These are phyloP conservation scores for Fusarium scirpi DNA, from an alignment of 2,329 filamentous ascomycete genomes.

Conservation along the genomic window DNA sequence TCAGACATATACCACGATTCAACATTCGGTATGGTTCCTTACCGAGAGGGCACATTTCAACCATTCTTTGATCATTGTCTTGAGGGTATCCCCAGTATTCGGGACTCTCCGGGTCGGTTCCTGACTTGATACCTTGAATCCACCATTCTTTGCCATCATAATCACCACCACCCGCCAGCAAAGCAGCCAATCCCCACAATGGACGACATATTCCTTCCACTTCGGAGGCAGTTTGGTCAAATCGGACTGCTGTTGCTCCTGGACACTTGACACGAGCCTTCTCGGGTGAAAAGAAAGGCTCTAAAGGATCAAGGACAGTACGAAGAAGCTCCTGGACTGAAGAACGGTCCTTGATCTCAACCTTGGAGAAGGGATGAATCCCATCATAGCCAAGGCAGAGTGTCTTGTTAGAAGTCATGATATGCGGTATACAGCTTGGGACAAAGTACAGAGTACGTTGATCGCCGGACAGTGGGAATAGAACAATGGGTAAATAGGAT, in stretches of 20 bases:
- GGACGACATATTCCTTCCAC: slow-evolving; percentile 82
- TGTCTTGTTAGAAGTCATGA: slow-evolving; percentile 38
- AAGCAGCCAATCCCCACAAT: slow-evolving; percentile 78
- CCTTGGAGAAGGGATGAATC: slow-evolving; percentile 67
- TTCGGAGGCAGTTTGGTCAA: slow-evolving; percentile 81
- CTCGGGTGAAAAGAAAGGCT: slow-evolving; percentile 76
- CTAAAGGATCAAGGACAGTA: slow-evolving; percentile 76
- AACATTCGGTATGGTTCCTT: slow-evolving; percentile 8
- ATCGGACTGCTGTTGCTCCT: slow-evolving; percentile 78
- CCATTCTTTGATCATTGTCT: slow-evolving; percentile 85
- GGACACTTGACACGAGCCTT: slow-evolving; percentile 74
- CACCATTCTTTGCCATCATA: slow-evolving; percentile 72
- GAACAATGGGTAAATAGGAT: neutral
- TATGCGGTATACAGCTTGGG: neutral
- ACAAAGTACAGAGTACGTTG: neutral
- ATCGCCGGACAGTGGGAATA: neutral
- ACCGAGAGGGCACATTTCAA: slow-evolving; percentile 84
- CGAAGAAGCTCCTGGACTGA: slow-evolving; percentile 72
- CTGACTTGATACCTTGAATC: slow-evolving; percentile 76
- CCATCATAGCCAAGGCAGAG: slow-evolving; percentile 62
- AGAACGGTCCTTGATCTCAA: slow-evolving; percentile 62
- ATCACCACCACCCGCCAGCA: slow-evolving; percentile 75
- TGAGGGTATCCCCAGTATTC: slow-evolving; percentile 84
- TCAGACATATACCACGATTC: slow-evolving; percentile 2
- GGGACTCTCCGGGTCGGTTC: slow-evolving; percentile 74